These are phyloP conservation scores for Ploettnerulaceae sp. DNA, from an alignment of 2,329 filamentous ascomycete species.

Conservation along the genomic window DNA sequence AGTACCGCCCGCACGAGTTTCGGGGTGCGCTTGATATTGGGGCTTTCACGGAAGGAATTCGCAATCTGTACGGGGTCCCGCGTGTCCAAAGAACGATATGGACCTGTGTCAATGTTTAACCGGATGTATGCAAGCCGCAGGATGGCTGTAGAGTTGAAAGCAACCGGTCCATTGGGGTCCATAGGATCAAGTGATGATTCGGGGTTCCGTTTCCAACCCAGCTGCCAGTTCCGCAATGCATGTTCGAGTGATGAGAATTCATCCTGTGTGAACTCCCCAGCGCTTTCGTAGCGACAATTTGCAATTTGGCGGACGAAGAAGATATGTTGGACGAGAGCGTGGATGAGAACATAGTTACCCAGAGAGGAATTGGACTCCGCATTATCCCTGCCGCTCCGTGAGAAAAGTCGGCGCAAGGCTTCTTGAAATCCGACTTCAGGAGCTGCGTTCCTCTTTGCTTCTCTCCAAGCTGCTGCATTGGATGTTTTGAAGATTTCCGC, in stretches of 20 bases:
- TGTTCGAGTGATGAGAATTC: slow-evolving; percentile 34
- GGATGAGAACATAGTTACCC: slow-evolving; percentile 67
- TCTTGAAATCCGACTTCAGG: slow-evolving; percentile 47
- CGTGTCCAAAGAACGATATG: slow-evolving; percentile 59
- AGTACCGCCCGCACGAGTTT: slow-evolving; percentile 61
- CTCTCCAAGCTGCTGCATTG: slow-evolving; percentile 46
- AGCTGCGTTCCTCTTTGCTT: slow-evolving; percentile 29
- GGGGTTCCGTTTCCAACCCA: slow-evolving; percentile 48
- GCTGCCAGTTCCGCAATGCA: slow-evolving; percentile 52
- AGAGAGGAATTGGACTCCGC: slow-evolving; percentile 44
- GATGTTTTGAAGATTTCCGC: slow-evolving; percentile 55
- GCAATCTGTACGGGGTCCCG: slow-evolving; percentile 59
- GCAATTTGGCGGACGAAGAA: slow-evolving; percentile 52
- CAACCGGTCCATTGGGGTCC: slow-evolving; percentile 54
- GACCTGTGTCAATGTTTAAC: slow-evolving; percentile 59
- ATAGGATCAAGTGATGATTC: slow-evolving; percentile 42
- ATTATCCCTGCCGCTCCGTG: slow-evolving; percentile 41
- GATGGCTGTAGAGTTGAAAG: slow-evolving; percentile 60
- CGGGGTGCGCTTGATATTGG: slow-evolving; percentile 53
- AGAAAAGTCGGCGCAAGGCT: slow-evolving; percentile 49
- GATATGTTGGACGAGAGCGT: slow-evolving; percentile 67
- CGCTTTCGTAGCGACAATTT: slow-evolving; percentile 35
- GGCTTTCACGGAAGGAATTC: slow-evolving; percentile 53
- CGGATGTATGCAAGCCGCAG: slow-evolving; percentile 60
- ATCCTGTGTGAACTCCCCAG: slow-evolving; percentile 44